Evolutionary conservation across 768 basidiomycete genomes (phyloP).

Genomic region (Leccinum imitatum): DNA sequence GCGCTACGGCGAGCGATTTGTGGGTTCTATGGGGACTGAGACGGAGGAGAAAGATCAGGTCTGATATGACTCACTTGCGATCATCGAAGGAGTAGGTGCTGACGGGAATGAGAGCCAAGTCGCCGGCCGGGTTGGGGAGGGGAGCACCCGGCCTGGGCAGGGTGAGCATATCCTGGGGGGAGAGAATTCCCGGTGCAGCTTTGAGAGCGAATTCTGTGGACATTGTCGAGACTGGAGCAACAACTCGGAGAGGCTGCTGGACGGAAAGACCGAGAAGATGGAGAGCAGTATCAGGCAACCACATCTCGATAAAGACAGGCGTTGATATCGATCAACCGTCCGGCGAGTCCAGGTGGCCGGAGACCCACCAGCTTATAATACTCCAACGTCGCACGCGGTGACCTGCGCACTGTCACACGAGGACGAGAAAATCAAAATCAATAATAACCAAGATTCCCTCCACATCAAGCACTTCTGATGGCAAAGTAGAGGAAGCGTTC

Average conservation of each 20-base stretch:
- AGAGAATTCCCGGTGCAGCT: slow-evolving; percentile 57
- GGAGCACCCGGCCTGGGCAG: slow-evolving; percentile 67
- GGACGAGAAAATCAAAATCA: background rate
- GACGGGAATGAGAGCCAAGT: slow-evolving; percentile 64
- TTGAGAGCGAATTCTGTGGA: slow-evolving; percentile 54
- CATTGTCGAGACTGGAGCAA: slow-evolving; percentile 27
- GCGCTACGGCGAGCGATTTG: slow-evolving; percentile 63
- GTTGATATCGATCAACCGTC: background rate
- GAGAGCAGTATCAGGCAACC: background rate
- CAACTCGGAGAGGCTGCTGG: slow-evolving; percentile 45
- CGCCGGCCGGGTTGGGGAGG: slow-evolving; percentile 64
- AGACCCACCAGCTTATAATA: background rate
- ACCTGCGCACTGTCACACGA: background rate
- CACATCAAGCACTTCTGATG: too few species aligned
- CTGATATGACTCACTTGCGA: slow-evolving; percentile 55
- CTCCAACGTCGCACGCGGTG: background rate
- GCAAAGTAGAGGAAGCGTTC: too few species aligned
- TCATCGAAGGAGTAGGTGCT: slow-evolving; percentile 71
- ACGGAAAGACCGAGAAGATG: slow-evolving; percentile 51
- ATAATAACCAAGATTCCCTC: background rate
- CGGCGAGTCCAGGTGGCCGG: background rate
- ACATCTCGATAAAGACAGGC: background rate
- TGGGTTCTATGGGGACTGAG: slow-evolving; percentile 50
- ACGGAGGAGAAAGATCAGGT: background rate
- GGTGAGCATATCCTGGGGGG: slow-evolving; percentile 69